phyloP scores from a whole-genome alignment of 805 yeast genomes.

The Zygoascus tannicola region DNA sequence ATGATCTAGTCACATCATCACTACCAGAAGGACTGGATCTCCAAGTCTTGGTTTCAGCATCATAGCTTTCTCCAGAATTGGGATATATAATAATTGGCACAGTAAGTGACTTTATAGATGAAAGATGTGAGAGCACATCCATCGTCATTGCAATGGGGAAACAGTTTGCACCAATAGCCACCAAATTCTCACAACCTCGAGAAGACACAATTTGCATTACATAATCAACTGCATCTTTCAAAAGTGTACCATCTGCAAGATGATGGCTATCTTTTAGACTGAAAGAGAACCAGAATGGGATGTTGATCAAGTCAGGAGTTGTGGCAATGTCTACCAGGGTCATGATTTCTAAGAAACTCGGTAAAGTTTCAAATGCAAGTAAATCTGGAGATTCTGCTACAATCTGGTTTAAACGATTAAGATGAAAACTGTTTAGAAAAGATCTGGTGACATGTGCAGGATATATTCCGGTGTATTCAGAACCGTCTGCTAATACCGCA shows the following conservation, averaged over 20 bases:
- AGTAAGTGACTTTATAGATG: conserved; percentile 10
- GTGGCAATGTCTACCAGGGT: conserved; percentile 37
- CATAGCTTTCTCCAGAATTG: conserved; percentile 63
- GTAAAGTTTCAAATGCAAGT: conserved; percentile 65
- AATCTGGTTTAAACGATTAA: conserved; percentile 35
- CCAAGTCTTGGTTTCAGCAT: conserved; percentile 40
- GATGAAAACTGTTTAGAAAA: conserved; percentile 43
- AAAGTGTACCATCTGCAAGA: conserved; percentile 44
- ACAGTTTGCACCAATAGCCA: conserved; percentile 62
- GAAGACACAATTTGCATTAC: neutral
- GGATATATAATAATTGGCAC: conserved; percentile 54
- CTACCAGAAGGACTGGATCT: neutral
- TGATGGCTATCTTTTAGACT: conserved; percentile 33
- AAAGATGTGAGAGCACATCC: conserved; percentile 32
- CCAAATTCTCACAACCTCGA: conserved; percentile 1
- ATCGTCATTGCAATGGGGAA: conserved; percentile 38
- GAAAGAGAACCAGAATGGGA: conserved; percentile 38
- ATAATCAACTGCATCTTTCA: conserved; percentile 28
- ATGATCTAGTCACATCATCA: neutral
- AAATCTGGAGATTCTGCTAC: conserved; percentile 36
- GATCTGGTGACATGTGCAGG: conserved; percentile 26
- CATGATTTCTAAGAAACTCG: conserved; percentile 48
- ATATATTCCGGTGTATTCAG: conserved; percentile 69
- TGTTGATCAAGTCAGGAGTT: conserved; percentile 17
- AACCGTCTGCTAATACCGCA: conserved; percentile 54